Base-by-base conservation (phyloP, 148 eudicot genomes). In the Salicornia ramosissima region DNA sequence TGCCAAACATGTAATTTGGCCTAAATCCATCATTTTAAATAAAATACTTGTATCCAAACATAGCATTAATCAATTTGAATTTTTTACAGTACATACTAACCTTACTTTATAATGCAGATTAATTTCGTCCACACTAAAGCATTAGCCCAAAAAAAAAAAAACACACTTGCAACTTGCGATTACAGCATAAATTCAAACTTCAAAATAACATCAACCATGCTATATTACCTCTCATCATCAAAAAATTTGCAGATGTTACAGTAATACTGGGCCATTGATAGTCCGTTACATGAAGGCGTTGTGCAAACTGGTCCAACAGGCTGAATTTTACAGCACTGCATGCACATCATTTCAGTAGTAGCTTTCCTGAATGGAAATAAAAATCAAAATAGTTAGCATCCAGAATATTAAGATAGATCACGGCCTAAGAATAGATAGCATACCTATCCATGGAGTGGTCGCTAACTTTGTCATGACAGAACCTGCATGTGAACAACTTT, bases 381-480 rank as follows among this genome's bases (percentile, higher is more conserved):
- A 62, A 64, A 39, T 71, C 30, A 39, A 39, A 19, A 69, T 3
- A 55, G 69, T 50, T 55, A 26, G 49, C 22, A 62, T 19, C 33
- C 10, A 45, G 9, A 72, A 70, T 36, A 10, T 72, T 39, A 58
- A 34, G 22, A n/a, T 26, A 45, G 58, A 40, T 25, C 39, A 45
- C 45, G 36, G 49, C 15, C 47, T 71, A 47, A 22, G 24, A 55
- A 40, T 65, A 42, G 19, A 22, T 30, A 64, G 55, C 46, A 77
- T 77, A 92, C 98, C 98, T 86, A 51, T 92, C 96, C 96, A 92
- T 92, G 3, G 96, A 83, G 78, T 92, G 98, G 80, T 92, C 98
- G 71, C 98, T 92, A 75, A 92, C 96, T 80, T 90, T 88, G 77
- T 92, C 98, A 77, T 92, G 98, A 71, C 98, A 92, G 75, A 92